Evolutionary conservation across 805 yeast genomes (phyloP).

Genomic region (Wickerhamomyces bovis): DNA sequence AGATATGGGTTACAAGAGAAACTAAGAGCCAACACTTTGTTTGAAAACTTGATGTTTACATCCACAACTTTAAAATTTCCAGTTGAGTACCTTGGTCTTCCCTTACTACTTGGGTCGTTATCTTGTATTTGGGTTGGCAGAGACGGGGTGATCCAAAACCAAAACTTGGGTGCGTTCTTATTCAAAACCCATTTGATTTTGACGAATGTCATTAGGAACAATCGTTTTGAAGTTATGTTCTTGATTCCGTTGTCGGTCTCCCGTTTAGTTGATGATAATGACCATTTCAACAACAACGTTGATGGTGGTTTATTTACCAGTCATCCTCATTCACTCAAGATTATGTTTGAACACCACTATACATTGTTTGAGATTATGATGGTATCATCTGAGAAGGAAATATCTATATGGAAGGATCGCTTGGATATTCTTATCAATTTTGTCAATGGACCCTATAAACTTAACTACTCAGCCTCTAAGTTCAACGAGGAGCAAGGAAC

Average conservation of each 20-base stretch:
- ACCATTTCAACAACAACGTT: constrained; percentile 7
- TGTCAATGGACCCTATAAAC: constrained; percentile 29
- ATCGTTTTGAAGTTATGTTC: constrained; percentile 33
- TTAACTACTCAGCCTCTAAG: constrained; percentile 24
- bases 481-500: constrained; percentile 20
- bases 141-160: constrained; percentile 7
- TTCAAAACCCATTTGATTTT: constrained; percentile 48
- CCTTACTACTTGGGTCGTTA: constrained; percentile 38
- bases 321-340: constrained; percentile 32
- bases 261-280: constrained; percentile 22
- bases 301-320: constrained; percentile 28
- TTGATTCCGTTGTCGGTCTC: constrained; percentile 42
- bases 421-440: constrained; percentile 23
- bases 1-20: constrained; percentile 24
- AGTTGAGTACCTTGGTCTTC: constrained; percentile 42
- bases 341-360: constrained; percentile 39
- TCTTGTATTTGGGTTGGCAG: constrained; percentile 33
- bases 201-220: constrained; percentile 23
- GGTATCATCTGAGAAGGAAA: constrained; percentile 31
- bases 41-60: constrained; percentile 13
- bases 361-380: constrained; percentile 41
- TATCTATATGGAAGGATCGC: constrained; percentile 35
- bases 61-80: constrained; percentile 23
- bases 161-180: constrained; percentile 32
- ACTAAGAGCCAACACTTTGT: constrained; percentile 11